A percentile compares a stretch with the other conserved stretches of the same genome.
These are phyloP conservation scores for Fusarium sp. DNA, from an alignment of 2,329 filamentous ascomycete genomes.

Conservation along the genomic window DNA sequence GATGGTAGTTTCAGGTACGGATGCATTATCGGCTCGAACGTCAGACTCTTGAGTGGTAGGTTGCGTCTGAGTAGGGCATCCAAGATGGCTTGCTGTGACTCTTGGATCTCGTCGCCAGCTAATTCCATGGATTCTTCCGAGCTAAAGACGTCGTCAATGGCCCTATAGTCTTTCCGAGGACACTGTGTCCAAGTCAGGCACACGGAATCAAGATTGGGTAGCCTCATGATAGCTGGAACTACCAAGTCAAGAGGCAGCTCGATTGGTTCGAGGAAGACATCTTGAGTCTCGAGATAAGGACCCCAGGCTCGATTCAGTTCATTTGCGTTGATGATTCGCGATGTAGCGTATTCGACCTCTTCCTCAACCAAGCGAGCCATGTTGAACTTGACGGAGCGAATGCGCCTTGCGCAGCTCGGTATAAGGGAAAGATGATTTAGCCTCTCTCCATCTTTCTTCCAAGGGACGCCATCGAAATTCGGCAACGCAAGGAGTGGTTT, in stretches of 20 bases:
- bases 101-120: slow-evolving; percentile 10
- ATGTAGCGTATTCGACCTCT: neutral
- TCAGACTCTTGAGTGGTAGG: slow-evolving; percentile 27
- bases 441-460: slow-evolving; percentile 55
- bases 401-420: slow-evolving; percentile 51
- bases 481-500: slow-evolving; percentile 26
- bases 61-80: slow-evolving; percentile 19
- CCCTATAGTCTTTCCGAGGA: slow-evolving; percentile 25
- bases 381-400: slow-evolving; percentile 56
- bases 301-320: neutral
- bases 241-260: slow-evolving; percentile 18
- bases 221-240: slow-evolving; percentile 15
- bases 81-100: slow-evolving; percentile 34
- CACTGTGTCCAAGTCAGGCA: slow-evolving; percentile 36
- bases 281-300: slow-evolving; percentile 17
- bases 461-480: slow-evolving; percentile 53
- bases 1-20: slow-evolving; percentile 7
- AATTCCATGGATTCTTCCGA: slow-evolving; percentile 26
- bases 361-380: slow-evolving; percentile 40
- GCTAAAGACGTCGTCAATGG: slow-evolving; percentile 14
- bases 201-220: slow-evolving; percentile 34
- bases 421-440: slow-evolving; percentile 55
- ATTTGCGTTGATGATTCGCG: neutral
- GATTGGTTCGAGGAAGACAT: neutral
- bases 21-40: slow-evolving; percentile 28